Conservation (phyloP, 192 early-diverging fungal genomes). For the Chytriomyces sp. region DNA sequence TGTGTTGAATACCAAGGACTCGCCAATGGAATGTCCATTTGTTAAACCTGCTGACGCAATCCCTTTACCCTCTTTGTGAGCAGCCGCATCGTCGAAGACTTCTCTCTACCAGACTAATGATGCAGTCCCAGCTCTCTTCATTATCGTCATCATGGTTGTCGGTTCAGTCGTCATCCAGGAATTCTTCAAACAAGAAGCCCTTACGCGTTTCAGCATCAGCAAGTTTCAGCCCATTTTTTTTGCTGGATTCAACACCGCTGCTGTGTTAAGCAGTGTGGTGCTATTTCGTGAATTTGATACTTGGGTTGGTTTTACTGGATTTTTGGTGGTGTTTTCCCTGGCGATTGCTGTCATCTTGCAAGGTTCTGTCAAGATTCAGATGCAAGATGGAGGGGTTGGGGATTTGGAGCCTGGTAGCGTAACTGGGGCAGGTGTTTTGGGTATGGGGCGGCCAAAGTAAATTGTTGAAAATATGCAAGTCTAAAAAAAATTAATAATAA, state of each 20-base stretch:
- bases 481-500: too few relatives aligned
- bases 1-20: background rate
- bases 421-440: too few relatives aligned
- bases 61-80: too few relatives aligned
- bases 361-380: slow-evolving; percentile 23
- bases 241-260: slow-evolving; percentile 39
- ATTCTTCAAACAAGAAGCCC: slow-evolving; percentile 39
- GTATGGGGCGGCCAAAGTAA: too few relatives aligned
- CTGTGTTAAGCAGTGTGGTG: slow-evolving; percentile 24
- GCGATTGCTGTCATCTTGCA: slow-evolving; percentile 31
- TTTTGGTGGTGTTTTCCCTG: slow-evolving; percentile 19
- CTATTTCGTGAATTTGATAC: slow-evolving; percentile 35
- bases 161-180: slow-evolving; percentile 30
- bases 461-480: too few relatives aligned
- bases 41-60: too few relatives aligned
- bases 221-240: slow-evolving; percentile 40
- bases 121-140: slow-evolving; percentile 18
- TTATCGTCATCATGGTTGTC: slow-evolving; percentile 25
- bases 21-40: background rate
- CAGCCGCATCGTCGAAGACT: background rate
- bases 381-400: too few relatives aligned
- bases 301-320: slow-evolving; percentile 5
- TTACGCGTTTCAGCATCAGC: slow-evolving; percentile 29
- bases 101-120: slow-evolving; percentile 10
- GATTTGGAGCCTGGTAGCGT: too few relatives aligned